Percentiles rank a stretch among this genome's conserved stretches.
Conservation (phyloP, 1,139 yeast species). For the Hansenula lynferdii region DNA sequence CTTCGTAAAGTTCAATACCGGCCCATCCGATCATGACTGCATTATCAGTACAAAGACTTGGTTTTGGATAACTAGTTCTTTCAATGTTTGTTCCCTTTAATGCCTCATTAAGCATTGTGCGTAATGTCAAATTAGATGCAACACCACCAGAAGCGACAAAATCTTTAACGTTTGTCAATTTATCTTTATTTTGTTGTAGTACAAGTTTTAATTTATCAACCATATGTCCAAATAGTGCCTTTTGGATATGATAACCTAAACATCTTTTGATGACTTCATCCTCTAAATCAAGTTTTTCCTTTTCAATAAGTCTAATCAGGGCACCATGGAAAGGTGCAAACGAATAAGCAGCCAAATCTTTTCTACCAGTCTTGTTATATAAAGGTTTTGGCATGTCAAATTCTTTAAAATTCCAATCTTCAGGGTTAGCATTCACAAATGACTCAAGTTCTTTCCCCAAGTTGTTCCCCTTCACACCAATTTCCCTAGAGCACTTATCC, state of each 20-base stretch:
- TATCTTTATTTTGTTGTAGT: constrained; percentile 35
- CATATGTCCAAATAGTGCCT: constrained; percentile 65
- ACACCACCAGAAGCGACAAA: constrained; percentile 94
- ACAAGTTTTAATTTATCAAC: constrained; percentile 58
- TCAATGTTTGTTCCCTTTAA: constrained; percentile 26
- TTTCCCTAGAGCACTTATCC: constrained; percentile 86
- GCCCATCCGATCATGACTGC: constrained; percentile 98
- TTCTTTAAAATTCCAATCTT: constrained; percentile 13
- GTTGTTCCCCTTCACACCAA: constrained; percentile 79
- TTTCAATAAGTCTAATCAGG: constrained; percentile 32
- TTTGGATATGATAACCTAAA: constrained; percentile 62
- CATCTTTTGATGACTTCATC: constrained; percentile 24
- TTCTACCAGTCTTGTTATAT: constrained; percentile 40
- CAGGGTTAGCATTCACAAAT: constrained; percentile 38
- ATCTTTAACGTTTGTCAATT: constrained; percentile 41
- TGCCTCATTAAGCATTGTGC: constrained; percentile 42
- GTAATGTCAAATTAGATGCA: constrained; percentile 63
- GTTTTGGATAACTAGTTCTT: constrained; percentile 60
- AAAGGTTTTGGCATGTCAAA: constrained; percentile 47
- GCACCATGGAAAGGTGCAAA: constrained; percentile 75
- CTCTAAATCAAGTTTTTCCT: constrained; percentile 12
- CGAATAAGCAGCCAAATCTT: constrained; percentile 50
- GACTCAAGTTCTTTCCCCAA: constrained; percentile 78
- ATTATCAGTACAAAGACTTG: constrained; percentile 83
- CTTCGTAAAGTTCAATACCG: constrained; percentile 79